phyloP scores from a whole-genome alignment of 225 moss, liverwort and hornwort species.

The Marchantia polymorpha region DNA sequence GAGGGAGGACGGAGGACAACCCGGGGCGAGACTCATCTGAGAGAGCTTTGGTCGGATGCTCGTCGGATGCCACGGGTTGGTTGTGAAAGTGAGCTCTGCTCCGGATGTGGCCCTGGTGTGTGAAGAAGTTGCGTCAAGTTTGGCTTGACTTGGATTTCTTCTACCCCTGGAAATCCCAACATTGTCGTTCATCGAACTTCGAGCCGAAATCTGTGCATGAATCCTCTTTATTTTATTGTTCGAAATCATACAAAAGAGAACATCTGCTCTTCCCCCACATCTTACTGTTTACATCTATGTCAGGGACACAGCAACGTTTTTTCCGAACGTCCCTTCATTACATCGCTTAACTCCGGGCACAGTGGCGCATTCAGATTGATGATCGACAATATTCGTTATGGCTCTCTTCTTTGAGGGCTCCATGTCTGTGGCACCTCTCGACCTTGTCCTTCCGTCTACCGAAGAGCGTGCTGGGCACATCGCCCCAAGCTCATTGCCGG shows the following conservation, averaged over 20 bases:
- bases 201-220: background rate
- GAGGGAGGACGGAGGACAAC: background rate
- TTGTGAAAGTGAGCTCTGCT: background rate
- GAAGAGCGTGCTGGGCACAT: background rate
- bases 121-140: background rate
- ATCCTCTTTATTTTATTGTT: background rate
- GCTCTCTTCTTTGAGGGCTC: background rate
- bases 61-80: background rate
- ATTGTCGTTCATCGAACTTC: slow-evolving; percentile 1
- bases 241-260: background rate
- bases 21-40: no score
- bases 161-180: background rate
- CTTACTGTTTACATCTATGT: no score
- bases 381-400: background rate
- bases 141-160: background rate
- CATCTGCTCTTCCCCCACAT: background rate
- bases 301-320: no score
- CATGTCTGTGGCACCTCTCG: background rate
- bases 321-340: background rate
- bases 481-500: no score
- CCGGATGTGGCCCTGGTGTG: background rate
- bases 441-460: background rate
- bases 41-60: background rate
- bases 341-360: background rate
- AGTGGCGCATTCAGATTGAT: background rate